Conservation (phyloP, 371 early-diverging fungal genomes). For the Umbelopsis sp. region DNA sequence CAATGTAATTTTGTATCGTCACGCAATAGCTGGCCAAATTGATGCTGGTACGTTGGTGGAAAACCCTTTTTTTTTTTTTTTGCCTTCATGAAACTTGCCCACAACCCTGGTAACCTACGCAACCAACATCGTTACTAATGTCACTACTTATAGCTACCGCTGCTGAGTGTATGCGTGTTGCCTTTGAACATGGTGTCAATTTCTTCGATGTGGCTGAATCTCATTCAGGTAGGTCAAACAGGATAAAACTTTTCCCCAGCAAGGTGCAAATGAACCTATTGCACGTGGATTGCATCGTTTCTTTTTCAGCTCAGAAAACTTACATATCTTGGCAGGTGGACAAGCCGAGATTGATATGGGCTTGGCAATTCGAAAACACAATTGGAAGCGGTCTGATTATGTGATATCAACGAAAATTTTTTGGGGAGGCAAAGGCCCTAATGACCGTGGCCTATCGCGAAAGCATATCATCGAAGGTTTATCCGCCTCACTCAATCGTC, state of each 20-base stretch:
- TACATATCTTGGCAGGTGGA: constrained; percentile 50
- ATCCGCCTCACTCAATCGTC: constrained; percentile 72
- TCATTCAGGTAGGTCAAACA: constrained; percentile 51
- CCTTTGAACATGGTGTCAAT: constrained; percentile 80
- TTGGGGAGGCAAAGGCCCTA: constrained; percentile 82
- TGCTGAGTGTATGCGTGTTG: constrained; percentile 70
- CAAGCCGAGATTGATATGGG: constrained; percentile 83
- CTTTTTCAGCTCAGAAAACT: not conserved
- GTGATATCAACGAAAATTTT: constrained; percentile 87
- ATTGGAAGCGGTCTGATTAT: constrained; percentile 66
- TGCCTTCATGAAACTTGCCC: not conserved
- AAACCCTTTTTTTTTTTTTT: not conserved
- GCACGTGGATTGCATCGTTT: not conserved
- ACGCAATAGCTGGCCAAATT: constrained; percentile 57
- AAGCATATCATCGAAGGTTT: constrained; percentile 89
- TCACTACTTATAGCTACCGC: constrained; percentile 46
- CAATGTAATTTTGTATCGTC: not conserved
- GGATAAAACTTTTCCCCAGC: constrained; percentile 12
- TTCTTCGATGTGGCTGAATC: constrained; percentile 85
- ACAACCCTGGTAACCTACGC: too few species aligned
- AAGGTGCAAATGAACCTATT: not conserved
- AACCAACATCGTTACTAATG: constrained; percentile 7
- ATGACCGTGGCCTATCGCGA: constrained; percentile 82
- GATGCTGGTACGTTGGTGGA: constrained; percentile 38
- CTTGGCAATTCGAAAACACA: constrained; percentile 68